Base-by-base conservation (phyloP, 495 filamentous ascomycete genomes). In the Daldinia concentrica region DNA sequence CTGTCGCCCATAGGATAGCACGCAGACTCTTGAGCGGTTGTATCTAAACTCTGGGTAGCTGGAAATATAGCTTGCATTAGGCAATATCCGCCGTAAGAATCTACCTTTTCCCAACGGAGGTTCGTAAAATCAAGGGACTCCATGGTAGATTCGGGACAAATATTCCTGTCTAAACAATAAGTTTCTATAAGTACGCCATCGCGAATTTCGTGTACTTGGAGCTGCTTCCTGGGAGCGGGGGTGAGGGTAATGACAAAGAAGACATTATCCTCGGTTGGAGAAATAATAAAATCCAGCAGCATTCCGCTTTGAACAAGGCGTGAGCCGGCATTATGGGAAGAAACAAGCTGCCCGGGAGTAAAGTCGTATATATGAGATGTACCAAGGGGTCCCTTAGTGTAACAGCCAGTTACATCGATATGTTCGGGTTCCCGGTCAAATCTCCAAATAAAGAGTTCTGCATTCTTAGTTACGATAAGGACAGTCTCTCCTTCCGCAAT, bases 281-380 rank as follows among this genome's bases (percentile, higher is more conserved):
- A 76, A 22, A 77, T 64, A 12, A 77, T 77, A 19, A 77, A 77
- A 54, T 77, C 76, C 15, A 77, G 37, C 22, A 74, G 57, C 29
- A 58, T 68, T 1, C 63, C 70, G 37, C 58, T 76, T 24, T 62
- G 56, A 3, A 71, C 54, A 26, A 77, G 70, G 32, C 70, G 65
- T 15, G 56, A 67, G 9, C 71, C 62, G 8, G 58, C 51, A 11
- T 69, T 74, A 7, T 51, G 55, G 37, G 57, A 61, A 39, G 61
- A 56, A 9, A 57, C 32, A 32, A 56, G 60, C n/a, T 71, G 58
- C 8, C 61, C 67, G 9, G 64, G 45, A 29, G 54, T 36, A 9
- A 74, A 60, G 36, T 72, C 56, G 65, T 57, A 56, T 5, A 58
- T 50, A 11, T 63, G 39, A 12, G 58, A 43, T 2, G 37, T 36